Conservation (phyloP, 225 moss, liverwort and hornwort species). For the Physcomitrellopsis africana region DNA sequence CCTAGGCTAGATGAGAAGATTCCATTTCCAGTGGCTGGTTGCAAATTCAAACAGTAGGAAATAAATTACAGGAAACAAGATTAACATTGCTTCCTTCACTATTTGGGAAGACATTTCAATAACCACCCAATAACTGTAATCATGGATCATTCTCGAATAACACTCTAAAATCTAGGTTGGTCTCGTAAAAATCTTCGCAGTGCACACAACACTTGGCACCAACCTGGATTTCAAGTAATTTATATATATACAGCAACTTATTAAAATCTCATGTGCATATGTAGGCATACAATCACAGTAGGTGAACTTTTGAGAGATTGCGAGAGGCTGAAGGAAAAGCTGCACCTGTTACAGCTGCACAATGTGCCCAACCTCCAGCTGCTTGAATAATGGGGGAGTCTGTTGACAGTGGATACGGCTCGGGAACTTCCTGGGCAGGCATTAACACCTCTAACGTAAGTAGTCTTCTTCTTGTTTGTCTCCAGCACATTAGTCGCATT, state of each 20-base stretch:
- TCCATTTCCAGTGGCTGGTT: neutral
- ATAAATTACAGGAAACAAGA: neutral
- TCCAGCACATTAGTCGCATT: conserved; percentile 14
- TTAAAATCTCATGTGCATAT: too few species aligned
- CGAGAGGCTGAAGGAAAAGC: too few species aligned
- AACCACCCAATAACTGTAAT: too few species aligned
- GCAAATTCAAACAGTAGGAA: neutral
- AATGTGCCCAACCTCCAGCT: conserved; percentile 91
- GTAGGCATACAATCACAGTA: too few species aligned
- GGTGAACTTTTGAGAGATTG: too few species aligned
- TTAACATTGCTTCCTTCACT: neutral
- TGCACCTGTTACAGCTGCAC: conserved; percentile 79
- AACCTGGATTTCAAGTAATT: too few species aligned
- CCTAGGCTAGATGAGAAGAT: neutral
- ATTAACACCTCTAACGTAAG: conserved; percentile 22
- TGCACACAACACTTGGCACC: too few species aligned
- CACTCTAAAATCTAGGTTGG: too few species aligned
- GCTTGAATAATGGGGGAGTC: conserved; percentile 68
- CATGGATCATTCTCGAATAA: too few species aligned
- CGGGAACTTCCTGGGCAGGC: conserved; percentile 61
- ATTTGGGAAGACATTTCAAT: too few species aligned
- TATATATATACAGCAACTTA: too few species aligned
- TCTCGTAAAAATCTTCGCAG: too few species aligned
- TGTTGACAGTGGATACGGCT: conserved; percentile 59
- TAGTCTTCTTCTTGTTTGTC: conserved; percentile 4